Base-by-base conservation (phyloP, 139 green algal species). In the Ettlia oleoabundans region DNA sequence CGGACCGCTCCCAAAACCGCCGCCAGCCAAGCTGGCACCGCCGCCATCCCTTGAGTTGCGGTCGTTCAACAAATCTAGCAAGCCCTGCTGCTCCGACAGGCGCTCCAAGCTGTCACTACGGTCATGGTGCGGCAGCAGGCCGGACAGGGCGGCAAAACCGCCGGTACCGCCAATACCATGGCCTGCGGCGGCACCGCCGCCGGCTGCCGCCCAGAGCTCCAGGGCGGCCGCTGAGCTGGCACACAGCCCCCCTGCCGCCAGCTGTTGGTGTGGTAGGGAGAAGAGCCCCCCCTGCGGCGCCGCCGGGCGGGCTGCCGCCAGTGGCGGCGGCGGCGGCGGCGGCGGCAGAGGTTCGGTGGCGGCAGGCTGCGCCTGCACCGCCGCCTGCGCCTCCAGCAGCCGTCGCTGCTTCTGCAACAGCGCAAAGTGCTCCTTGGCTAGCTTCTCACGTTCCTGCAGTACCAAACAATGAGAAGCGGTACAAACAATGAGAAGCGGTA, bases 341-440 rank as follows among this genome's bases (percentile, higher is more conserved):
- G 67, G 24, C 0, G 72, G 4, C 5, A 26, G 35, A 32, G 38
- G 21, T 0, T 53, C 51, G 4, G 51, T 5, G 0, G 38, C 37
- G 2, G 74, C 2, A 13, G 52, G 40, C 43, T 24, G 42, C 28
- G 5, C 9, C 2, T 40, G 68, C 51, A 40, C 51, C 26, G 42
- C 52, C 35, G 37, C 24, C 66, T 74, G 58, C 47, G 40, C n/a
- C 5, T 63, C 81, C 47, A 82, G 53, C 69, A 82, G 53, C 71
- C 66, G 53, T 37, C 81, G 74, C 65, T 82, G 81, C 51, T 74
- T 75, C 75, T 86, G 81, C 71, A 86, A 65, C 37, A 81, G 69
- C 28, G 62, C 58, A 76, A 86, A 86, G 65, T 86, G 81, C 75
- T 86, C 81, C 30, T 65, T 73, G 21, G 81, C 81, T n/a, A 74